Evolutionary conservation across 495 filamentous ascomycete genomes (phyloP), one percentile per base, ranked within the genome.

Genomic region (Coniosporium apollinis): DNA sequence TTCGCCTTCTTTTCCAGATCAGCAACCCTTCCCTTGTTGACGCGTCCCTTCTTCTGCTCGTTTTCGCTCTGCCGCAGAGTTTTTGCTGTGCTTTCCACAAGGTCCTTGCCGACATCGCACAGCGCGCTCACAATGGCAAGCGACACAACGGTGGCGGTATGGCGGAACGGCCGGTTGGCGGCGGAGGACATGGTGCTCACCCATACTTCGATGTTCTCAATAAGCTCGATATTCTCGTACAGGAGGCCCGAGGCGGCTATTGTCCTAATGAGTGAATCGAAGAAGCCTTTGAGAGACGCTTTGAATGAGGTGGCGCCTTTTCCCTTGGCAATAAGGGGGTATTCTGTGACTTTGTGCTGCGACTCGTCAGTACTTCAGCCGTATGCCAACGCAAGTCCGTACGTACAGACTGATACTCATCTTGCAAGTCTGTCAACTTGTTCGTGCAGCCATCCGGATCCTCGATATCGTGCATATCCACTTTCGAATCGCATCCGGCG

Each of bases 161-260:
- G 91, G 35, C 89, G 66, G 55, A 97, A 94, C 4, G 89, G 85
- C 15, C 91, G 72, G 26, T 81, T 73, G 1, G 64, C 58, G 0
- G 82, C 79, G 6, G 81, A 86, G 3, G 85, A 84, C 76, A 96
- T 79, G 15, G 76, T 70, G 13, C 73, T 72, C 19, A 93, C 60
- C 91, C 89, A 97, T 36, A 77, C 58, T 39, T 81, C 67, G 33
- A 94, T 67, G 45, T 87, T 92, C 47, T 93, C 82, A 49, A 89
- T 69, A 17, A 96, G 61, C 4, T 70, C 61, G 16, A 60, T 59
- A 38, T 93, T 77, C 26, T 65, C 70, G 61, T 86, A 87, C 17
- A 97, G 53, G 2, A 80, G 54, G 4, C 74, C 76, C 14, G 74
- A 76, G 36, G 78, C 70, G 39, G 87, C 77, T 36, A 89, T 64